Conservation (phyloP, 2,329 filamentous ascomycete species). For the Hypoxylon sp. region DNA sequence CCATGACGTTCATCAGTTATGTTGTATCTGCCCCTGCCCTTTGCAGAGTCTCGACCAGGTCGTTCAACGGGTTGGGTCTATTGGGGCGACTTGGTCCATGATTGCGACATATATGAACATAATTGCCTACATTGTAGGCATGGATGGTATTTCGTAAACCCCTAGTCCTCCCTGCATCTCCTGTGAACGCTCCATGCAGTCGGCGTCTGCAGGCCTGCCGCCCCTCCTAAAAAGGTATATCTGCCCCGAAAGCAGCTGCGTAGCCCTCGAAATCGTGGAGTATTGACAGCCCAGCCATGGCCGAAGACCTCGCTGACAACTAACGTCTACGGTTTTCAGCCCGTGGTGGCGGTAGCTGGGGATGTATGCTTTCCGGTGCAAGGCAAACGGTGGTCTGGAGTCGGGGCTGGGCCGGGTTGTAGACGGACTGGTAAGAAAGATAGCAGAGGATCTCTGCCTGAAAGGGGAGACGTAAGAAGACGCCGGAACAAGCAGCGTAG, state of each 20-base stretch:
- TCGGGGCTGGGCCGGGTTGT: constrained; percentile 49
- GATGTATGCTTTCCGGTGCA: constrained; percentile 17
- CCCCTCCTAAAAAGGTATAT: constrained; percentile 25
- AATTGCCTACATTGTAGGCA: no score
- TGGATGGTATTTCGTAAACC: constrained; percentile 51
- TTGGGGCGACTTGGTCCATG: constrained; percentile 51
- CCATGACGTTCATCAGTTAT: constrained; percentile 53
- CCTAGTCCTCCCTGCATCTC: constrained; percentile 1
- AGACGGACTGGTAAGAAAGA: constrained; percentile 53
- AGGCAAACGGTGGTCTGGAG: constrained; percentile 47
- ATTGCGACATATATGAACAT: constrained; percentile 56
- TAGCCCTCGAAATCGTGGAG: constrained; percentile 57
- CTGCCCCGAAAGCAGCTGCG: constrained; percentile 41
- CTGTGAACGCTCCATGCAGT: constrained; percentile 1
- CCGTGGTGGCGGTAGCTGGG: constrained; percentile 18
- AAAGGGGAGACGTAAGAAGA: constrained; percentile 11
- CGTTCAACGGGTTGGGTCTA: constrained; percentile 53
- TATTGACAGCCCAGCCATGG: constrained; percentile 56
- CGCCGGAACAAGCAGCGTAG: constrained; percentile 43
- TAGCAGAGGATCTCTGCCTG: constrained; percentile 40
- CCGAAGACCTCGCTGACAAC: constrained; percentile 48
- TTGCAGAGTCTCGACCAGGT: constrained; percentile 50
- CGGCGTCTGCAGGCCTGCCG: constrained; percentile 5
- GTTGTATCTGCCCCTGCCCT: constrained; percentile 47
- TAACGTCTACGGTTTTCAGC: constrained; percentile 18